These are phyloP conservation scores for Alternaria sp. DNA, from an alignment of 2,329 filamentous ascomycete genomes.

Conservation along the genomic window DNA sequence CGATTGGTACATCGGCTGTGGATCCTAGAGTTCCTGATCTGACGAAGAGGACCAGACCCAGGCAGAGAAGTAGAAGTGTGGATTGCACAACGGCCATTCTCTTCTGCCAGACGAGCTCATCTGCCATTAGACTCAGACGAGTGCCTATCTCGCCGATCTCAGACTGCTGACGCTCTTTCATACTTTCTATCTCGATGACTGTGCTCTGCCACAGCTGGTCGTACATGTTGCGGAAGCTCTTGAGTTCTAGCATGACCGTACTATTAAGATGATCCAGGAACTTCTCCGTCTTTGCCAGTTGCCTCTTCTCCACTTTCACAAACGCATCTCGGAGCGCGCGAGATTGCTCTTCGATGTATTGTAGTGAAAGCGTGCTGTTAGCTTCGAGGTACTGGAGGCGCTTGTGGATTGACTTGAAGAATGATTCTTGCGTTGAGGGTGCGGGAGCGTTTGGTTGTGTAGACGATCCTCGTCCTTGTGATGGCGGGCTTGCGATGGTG, in stretches of 20 bases:
- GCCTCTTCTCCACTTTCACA: conserved; percentile 83
- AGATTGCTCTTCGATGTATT: conserved; percentile 97
- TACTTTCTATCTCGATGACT: conserved; percentile 86
- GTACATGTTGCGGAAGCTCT: conserved; percentile 73
- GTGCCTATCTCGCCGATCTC: conserved; percentile 83
- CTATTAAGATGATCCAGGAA: conserved; percentile 87
- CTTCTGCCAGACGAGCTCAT: conserved; percentile 84
- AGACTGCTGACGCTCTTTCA: conserved; percentile 81
- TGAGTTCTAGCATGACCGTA: conserved; percentile 79
- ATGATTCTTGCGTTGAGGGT: conserved; percentile 93
- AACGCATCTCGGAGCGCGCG: conserved; percentile 87
- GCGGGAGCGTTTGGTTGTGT: conserved; percentile 61
- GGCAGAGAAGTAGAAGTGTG: conserved; percentile 82
- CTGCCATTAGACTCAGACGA: conserved; percentile 86
- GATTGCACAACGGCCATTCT: conserved; percentile 93
- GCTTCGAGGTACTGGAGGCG: conserved; percentile 88
- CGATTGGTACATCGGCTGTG: conserved; percentile 52
- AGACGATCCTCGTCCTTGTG: conserved; percentile 42
- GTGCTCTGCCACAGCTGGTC: conserved; percentile 97
- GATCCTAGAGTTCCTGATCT: conserved; percentile 46
- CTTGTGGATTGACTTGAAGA: conserved; percentile 96
- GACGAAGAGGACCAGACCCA: conserved; percentile 83
- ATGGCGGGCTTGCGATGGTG: conserved; percentile 22
- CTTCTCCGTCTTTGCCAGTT: conserved; percentile 79
- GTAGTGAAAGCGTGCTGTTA: conserved; percentile 88